Percentiles rank a stretch among this genome's conserved stretches.
phyloP scores from a whole-genome alignment of 176 grass and related monocot genomes.

The Oryza glaberrima region DNA sequence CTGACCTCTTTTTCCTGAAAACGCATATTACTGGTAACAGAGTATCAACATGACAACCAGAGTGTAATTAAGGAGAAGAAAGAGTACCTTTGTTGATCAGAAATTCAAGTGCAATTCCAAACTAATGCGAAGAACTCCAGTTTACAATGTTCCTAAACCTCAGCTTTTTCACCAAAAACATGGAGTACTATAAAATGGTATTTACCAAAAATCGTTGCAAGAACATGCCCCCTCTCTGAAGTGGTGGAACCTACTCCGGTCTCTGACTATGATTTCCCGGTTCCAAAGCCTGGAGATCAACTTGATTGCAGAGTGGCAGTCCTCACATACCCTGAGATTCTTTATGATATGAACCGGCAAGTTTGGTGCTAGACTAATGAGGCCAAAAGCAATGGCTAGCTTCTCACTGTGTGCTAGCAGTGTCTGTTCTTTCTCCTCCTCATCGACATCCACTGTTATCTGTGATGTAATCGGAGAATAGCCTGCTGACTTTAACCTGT shows the following conservation, averaged over 20 bases:
- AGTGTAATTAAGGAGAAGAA: background rate
- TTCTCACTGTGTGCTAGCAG: conserved; percentile 76
- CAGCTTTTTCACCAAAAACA: conserved; percentile 19
- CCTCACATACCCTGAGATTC: conserved; percentile 75
- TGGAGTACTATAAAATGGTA: background rate
- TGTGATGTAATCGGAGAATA: conserved; percentile 46
- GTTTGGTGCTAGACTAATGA: conserved; percentile 59
- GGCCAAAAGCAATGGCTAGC: conserved; percentile 72
- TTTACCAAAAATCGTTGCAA: conserved; percentile 84
- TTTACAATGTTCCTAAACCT: conserved; percentile 5
- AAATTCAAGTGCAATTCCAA: conserved; percentile 4
- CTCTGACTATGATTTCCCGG: conserved; percentile 72
- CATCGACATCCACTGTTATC: conserved; percentile 63
- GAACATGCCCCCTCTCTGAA: conserved; percentile 66
- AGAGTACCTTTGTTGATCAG: conserved; percentile 14
- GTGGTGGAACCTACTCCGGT: conserved; percentile 81
- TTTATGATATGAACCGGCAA: conserved; percentile 68
- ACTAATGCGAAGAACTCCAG: background rate
- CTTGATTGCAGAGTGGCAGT: conserved; percentile 84
- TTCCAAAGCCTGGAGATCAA: conserved; percentile 68
- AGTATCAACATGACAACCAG: background rate
- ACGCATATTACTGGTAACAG: background rate
- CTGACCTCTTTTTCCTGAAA: background rate
- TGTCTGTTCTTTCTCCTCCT: conserved; percentile 70
- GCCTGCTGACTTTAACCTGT: conserved; percentile 47